Evolutionary conservation across 192 early-diverging fungal species (phyloP).

Genomic region (Chytriomyces confervae): DNA sequence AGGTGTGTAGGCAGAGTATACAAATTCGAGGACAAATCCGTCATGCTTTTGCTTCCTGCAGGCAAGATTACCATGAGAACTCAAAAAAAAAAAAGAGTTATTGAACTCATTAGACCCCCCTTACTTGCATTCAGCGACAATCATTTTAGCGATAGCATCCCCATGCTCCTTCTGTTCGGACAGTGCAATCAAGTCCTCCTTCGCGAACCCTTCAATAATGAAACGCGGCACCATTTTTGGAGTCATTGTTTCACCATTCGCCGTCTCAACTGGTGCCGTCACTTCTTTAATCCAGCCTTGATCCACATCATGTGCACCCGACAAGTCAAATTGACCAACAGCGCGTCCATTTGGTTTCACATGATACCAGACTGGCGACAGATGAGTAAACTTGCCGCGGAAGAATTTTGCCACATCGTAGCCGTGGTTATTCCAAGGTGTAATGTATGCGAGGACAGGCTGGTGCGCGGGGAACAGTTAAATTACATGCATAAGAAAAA

Average conservation of each 20-base stretch:
- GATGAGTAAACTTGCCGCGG: slow-evolving; percentile 40
- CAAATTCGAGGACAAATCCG: slow-evolving; percentile 38
- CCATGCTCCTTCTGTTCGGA: not conserved
- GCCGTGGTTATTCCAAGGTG: slow-evolving; percentile 43
- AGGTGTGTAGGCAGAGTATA: slow-evolving; percentile 21
- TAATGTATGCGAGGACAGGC: slow-evolving; percentile 34
- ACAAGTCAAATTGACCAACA: not conserved
- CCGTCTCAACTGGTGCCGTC: slow-evolving; percentile 5
- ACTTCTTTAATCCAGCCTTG: slow-evolving; percentile 38
- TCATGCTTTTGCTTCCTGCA: slow-evolving; percentile 26
- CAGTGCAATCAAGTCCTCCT: slow-evolving; percentile 20
- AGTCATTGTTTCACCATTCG: not conserved
- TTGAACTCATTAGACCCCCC: not conserved
- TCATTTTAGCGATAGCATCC: not conserved
- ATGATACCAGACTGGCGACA: slow-evolving; percentile 40
- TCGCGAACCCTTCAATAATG: not conserved
- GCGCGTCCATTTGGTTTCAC: slow-evolving; percentile 5
- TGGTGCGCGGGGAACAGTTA: not conserved
- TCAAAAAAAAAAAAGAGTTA: slow-evolving; percentile 3
- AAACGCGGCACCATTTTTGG: slow-evolving; percentile 41
- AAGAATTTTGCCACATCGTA: slow-evolving; percentile 42
- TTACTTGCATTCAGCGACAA: slow-evolving; percentile 35
- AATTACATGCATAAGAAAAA: too few species aligned
- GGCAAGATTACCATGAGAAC: not conserved
- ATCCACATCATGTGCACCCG: slow-evolving; percentile 39